phyloP scores from a whole-genome alignment of 768 basidiomycete species.

The Auriscalpium microsporum region DNA sequence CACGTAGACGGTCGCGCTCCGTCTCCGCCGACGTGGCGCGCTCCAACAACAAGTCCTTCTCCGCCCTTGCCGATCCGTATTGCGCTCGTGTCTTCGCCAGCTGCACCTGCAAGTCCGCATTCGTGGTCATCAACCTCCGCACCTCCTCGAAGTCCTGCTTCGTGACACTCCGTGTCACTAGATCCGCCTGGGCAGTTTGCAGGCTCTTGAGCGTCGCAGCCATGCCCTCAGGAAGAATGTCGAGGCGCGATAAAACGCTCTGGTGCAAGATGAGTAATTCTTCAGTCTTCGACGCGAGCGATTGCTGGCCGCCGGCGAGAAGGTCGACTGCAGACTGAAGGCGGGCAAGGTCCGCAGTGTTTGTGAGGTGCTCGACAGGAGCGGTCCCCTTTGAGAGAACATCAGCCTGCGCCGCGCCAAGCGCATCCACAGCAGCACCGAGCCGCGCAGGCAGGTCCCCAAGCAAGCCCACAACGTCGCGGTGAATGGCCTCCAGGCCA shows the following conservation, averaged over 20 bases:
- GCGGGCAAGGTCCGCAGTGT: constrained; percentile 24
- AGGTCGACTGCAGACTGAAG: constrained; percentile 44
- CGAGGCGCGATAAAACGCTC: constrained; percentile 44
- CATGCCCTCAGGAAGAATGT: constrained; percentile 51
- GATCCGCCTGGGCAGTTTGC: constrained; percentile 54
- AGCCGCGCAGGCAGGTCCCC: constrained; percentile 42
- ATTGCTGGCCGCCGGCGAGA: constrained; percentile 43
- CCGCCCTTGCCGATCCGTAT: constrained; percentile 71
- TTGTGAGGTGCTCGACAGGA: constrained; percentile 11
- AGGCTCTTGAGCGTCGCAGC: constrained; percentile 43
- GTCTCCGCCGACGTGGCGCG: constrained; percentile 50
- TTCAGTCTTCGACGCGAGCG: constrained; percentile 36
- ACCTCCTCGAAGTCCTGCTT: constrained; percentile 66
- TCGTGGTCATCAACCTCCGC: constrained; percentile 40
- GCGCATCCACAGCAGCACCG: constrained; percentile 32
- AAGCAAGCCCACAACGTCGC: constrained; percentile 32
- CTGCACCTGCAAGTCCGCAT: constrained; percentile 64
- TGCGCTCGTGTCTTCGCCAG: constrained; percentile 68
- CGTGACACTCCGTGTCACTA: constrained; percentile 47
- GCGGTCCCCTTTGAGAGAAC: constrained; percentile 13
- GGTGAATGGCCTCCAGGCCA: constrained; percentile 32
- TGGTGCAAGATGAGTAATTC: constrained; percentile 45
- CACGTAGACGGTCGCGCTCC: constrained; percentile 55
- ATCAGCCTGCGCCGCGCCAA: constrained; percentile 27
- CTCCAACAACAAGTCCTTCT: constrained; percentile 67